phyloP scores from a whole-genome alignment of 1,284 basidiomycete species.

The Paramarasmius palmivorus region DNA sequence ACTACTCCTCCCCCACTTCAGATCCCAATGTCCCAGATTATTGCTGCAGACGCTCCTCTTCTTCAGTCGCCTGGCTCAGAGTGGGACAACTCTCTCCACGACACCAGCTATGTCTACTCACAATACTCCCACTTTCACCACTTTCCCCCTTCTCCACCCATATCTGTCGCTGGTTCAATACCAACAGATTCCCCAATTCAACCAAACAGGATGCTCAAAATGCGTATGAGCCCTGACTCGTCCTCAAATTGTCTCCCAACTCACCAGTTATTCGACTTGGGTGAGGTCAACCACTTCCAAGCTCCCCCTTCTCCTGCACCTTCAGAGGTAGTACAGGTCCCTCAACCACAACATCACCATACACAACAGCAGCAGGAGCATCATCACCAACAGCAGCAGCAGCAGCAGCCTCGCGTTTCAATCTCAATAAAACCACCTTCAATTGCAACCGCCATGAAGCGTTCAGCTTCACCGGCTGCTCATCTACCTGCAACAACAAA shows the following conservation, averaged over 20 bases:
- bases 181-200: slow-evolving; percentile 47
- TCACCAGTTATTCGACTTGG: slow-evolving; percentile 69
- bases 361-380: too few species aligned
- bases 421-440: slow-evolving; percentile 24
- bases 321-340: slow-evolving; percentile 24
- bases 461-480: slow-evolving; percentile 16
- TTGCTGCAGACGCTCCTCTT: slow-evolving; percentile 53
- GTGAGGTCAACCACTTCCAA: slow-evolving; percentile 31
- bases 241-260: slow-evolving; percentile 64
- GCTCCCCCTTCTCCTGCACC: slow-evolving; percentile 41
- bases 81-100: slow-evolving; percentile 41
- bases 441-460: slow-evolving; percentile 9
- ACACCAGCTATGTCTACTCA: slow-evolving; percentile 30
- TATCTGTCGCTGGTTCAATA: slow-evolving; percentile 42
- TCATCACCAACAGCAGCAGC: slow-evolving; percentile 14
- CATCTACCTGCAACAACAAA: slow-evolving; percentile 42
- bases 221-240: slow-evolving; percentile 43
- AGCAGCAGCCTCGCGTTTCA: slow-evolving; percentile 21
- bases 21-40: slow-evolving; percentile 61
- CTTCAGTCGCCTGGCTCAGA: slow-evolving; percentile 48
- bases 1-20: slow-evolving; percentile 35
- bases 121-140: slow-evolving; percentile 47
- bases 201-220: slow-evolving; percentile 48
- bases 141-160: slow-evolving; percentile 52
- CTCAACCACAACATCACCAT: slow-evolving; percentile 17